Conservation (phyloP, 2,329 filamentous ascomycete genomes). For the Arthrobotrys conoides region DNA sequence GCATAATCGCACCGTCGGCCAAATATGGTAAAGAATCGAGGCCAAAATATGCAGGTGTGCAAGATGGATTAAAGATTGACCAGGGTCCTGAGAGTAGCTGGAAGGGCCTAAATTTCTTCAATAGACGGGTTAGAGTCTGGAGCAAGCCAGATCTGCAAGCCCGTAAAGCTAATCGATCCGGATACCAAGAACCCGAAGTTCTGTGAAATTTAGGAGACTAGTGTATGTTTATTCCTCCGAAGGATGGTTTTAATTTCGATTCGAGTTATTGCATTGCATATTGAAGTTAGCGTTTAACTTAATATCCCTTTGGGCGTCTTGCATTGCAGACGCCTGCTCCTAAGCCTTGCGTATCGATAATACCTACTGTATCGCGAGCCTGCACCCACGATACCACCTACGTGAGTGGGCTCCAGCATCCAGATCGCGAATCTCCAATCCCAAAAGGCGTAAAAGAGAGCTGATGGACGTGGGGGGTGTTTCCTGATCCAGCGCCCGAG, state of each 20-base stretch:
- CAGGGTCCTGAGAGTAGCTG: conserved; percentile 4
- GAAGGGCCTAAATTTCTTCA: conserved; percentile 16
- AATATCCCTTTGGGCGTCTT: conserved; percentile 5
- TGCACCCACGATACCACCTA: conserved; percentile 26
- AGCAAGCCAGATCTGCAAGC: conserved; percentile 38
- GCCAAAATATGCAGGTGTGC: conserved; percentile 24
- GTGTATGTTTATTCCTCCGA: conserved; percentile 10
- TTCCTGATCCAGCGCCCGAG: conserved; percentile 37
- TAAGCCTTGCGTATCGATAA: conserved; percentile 38
- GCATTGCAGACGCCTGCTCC: conserved; percentile 39
- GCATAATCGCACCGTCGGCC: conserved; percentile 15
- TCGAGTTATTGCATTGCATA: conserved; percentile 40
- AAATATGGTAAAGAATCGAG: conserved; percentile 14
- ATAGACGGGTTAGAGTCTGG: conserved; percentile 9
- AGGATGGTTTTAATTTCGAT: conserved; percentile 29
- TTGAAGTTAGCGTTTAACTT: conserved; percentile 13
- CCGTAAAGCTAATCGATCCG: conserved; percentile 16
- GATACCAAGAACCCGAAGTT: conserved; percentile 12
- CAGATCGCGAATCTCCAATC: conserved; percentile 25
- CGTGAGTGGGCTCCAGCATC: conserved; percentile 12
- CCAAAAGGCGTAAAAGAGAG: not conserved
- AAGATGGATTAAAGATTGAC: conserved; percentile 23
- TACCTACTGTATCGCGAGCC: conserved; percentile 16
- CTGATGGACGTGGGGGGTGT: conserved; percentile 15
- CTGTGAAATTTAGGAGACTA: not conserved